Percentiles rank a stretch among this genome's conserved stretches.
Evolutionary conservation across 176 grass and related monocot genomes (phyloP).

Genomic region (Melocanna baccifera): DNA sequence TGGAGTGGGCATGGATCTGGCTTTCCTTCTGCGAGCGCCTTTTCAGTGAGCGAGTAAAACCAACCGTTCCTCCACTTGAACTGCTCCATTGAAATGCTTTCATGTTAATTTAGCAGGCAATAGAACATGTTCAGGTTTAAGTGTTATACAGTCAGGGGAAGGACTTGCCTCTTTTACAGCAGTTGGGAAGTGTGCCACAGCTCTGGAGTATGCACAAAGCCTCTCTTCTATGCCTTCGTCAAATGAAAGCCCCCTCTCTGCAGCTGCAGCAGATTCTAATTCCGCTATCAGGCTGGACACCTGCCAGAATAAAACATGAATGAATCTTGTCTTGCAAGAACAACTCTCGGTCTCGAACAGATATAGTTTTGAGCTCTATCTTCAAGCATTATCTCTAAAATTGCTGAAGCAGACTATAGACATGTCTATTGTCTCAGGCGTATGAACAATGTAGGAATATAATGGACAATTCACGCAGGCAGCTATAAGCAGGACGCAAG

Average conservation of each 20-base stretch:
- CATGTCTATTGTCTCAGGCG: background rate
- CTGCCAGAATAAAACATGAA: conserved; percentile 29
- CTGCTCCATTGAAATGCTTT: conserved; percentile 33
- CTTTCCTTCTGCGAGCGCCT: conserved; percentile 60
- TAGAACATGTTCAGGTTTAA: background rate
- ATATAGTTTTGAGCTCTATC: background rate
- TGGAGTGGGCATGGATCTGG: conserved; percentile 82
- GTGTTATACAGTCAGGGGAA: background rate
- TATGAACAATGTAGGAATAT: background rate
- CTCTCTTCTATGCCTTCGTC: conserved; percentile 69
- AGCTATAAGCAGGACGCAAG: background rate
- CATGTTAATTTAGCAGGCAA: background rate
- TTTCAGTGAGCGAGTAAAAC: conserved; percentile 82
- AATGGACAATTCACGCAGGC: background rate
- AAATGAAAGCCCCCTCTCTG: conserved; percentile 61
- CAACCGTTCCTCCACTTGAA: conserved; percentile 98
- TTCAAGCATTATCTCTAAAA: background rate
- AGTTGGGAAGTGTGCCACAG: conserved; percentile 87
- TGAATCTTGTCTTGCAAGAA: background rate
- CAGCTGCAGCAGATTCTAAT: conserved; percentile 60
- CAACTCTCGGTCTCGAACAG: background rate
- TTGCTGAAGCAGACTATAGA: background rate
- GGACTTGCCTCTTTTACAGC: conserved; percentile 86
- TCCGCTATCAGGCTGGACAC: conserved; percentile 71
- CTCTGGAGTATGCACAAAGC: conserved; percentile 79